These are phyloP conservation scores for Martiniozyma asiatica DNA, from an alignment of 1,139 yeast genomes.

Conservation along the genomic window DNA sequence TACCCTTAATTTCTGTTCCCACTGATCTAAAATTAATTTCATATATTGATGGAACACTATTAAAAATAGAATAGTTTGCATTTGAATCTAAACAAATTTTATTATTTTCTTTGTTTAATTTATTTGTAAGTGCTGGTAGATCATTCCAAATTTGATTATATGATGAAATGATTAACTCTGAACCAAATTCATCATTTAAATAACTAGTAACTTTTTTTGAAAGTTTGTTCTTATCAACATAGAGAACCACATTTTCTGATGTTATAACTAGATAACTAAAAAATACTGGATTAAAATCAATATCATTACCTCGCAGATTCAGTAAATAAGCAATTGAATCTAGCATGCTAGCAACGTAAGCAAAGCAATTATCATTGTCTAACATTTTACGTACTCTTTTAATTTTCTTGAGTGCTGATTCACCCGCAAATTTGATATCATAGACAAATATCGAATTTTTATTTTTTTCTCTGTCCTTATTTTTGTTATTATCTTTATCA, in stretches of 20 bases:
- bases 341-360: conserved; percentile 29
- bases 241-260: conserved; percentile 24
- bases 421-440: conserved; percentile 33
- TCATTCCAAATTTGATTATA: conserved; percentile 35
- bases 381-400: conserved; percentile 13
- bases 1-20: conserved; percentile 32
- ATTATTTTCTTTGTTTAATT: conserved; percentile 18
- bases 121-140: conserved; percentile 25
- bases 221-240: conserved; percentile 29
- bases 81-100: conserved; percentile 29
- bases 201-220: conserved; percentile 17
- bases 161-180: conserved; percentile 23
- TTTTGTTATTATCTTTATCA: too few relatives aligned
- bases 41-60: conserved; percentile 24
- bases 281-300: conserved; percentile 75
- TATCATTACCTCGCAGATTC: conserved; percentile 69
- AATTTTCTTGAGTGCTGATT: conserved; percentile 27
- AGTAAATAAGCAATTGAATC: conserved; percentile 49
- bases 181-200: conserved; percentile 21
- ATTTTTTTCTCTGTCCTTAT: conserved; percentile 2
- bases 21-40: conserved; percentile 18
- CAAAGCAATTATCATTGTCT: conserved; percentile 10
- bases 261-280: conserved; percentile 34
- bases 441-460: conserved; percentile 25
- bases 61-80: conserved; percentile 39